Evolutionary conservation across 257 asterid species (phyloP).

Genomic region (Ophiorrhiza pumila): DNA sequence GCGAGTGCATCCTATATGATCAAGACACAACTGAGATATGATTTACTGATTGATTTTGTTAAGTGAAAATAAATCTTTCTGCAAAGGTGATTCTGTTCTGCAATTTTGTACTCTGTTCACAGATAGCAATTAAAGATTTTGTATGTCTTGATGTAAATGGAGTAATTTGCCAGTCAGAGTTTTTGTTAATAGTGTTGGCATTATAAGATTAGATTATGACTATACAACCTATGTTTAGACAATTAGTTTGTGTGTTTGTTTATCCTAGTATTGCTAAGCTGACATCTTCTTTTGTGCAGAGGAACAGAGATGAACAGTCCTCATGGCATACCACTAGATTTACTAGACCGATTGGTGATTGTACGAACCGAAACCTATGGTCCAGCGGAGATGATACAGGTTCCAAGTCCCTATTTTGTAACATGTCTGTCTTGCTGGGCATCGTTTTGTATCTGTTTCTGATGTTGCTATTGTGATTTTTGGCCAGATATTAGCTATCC

Average conservation of each 20-base stretch:
- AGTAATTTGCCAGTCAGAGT: neutral
- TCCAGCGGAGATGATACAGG: constrained; percentile 99
- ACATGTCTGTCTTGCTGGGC: neutral
- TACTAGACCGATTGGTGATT: constrained; percentile 83
- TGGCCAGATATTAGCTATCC: constrained; percentile 78
- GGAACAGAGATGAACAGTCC: constrained; percentile 96
- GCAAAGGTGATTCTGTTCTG: neutral
- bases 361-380: constrained; percentile 93
- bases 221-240: neutral
- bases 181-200: neutral
- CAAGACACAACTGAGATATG: neutral
- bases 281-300: constrained; percentile 34
- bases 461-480: constrained; percentile 8
- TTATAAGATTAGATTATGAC: neutral
- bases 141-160: neutral
- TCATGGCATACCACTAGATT: constrained; percentile 94
- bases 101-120: neutral
- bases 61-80: neutral
- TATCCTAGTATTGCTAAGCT: neutral
- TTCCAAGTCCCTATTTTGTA: constrained; percentile 12
- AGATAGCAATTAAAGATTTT: too few relatives aligned
- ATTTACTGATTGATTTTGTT: neutral
- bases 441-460: neutral
- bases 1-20: neutral
- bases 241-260: neutral